Evolutionary conservation across 2,329 filamentous ascomycete species (phyloP), one percentile per base, ranked within the genome.

Genomic region (Blastomyces parvus): DNA sequence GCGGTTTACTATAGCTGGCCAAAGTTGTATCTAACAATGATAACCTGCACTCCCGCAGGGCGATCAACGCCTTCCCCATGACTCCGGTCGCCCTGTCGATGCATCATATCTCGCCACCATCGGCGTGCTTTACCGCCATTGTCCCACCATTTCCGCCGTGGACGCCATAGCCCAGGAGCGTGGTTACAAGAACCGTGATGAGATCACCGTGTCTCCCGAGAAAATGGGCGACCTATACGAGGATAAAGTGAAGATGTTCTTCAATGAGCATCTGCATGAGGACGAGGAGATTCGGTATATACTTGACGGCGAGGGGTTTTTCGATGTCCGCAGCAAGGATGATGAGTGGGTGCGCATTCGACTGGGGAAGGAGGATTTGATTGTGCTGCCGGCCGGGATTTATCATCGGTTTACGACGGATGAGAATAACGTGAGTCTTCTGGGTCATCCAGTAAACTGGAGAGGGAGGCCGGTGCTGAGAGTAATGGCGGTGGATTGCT

Each of bases 281-380:
- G 94, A 99, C 70, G 94, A 99, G 79, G 94, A 99, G 82, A 99
- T 99, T 68, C 83, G 94, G 58, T 99, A 97, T 72, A 92, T 99
- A 68, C 82, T 91, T 40, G 92, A 88, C 65, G 94, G 94, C 0
- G 84, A 85, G 62, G 94, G 94, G 0, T 99, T 89, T 76, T 99
- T 99, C 74, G 94, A 99, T 77, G 92, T 99, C 2, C 82, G 94
- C 59, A 88, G 86, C 71, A 81, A 88, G 75, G 84, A 84, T 25
- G 93, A 97, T 72, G 86, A 89, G 68, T 99, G 94, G 94, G 85
- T 99, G 64, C 82, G 94, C 64, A 91, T 99, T 66, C 80, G 82
- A 71, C 79, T 99, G 63, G 89, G 89, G 75, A 94, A 94, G 81
- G 83, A 86, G 62, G 94, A 99, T 78, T 79, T 99, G 77, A 89